Evolutionary conservation across 805 yeast genomes (phyloP).

Genomic region (Zygotorulaspora chibaensis): DNA sequence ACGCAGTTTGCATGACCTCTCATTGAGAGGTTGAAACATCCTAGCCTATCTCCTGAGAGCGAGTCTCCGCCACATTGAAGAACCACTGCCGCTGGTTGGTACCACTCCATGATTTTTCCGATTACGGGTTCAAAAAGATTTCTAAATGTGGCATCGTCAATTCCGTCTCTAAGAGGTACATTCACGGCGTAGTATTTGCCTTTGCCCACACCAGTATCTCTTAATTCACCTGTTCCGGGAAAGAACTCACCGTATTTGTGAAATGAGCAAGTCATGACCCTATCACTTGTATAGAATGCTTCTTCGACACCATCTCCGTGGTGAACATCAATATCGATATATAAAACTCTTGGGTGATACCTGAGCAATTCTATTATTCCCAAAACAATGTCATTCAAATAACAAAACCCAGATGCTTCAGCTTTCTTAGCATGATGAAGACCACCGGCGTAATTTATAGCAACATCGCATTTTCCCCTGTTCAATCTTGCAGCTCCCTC

Average conservation of each 20-base stretch:
- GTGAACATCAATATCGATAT: conserved; percentile 91
- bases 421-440: conserved; percentile 93
- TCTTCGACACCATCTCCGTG: conserved; percentile 99
- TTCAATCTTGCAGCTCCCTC: conserved; percentile 87
- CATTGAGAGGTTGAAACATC: conserved; percentile 89
- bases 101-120: conserved; percentile 85
- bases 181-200: conserved; percentile 87
- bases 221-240: conserved; percentile 94
- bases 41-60: conserved; percentile 85
- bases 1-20: conserved; percentile 96
- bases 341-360: conserved; percentile 87
- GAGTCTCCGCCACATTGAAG: conserved; percentile 98
- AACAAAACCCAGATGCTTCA: conserved; percentile 94
- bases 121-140: conserved; percentile 75
- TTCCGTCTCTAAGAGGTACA: conserved; percentile 92
- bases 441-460: conserved; percentile 96
- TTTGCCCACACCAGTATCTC: conserved; percentile 82
- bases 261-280: conserved; percentile 95
- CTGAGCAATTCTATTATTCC: conserved; percentile 80
- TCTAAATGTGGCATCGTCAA: conserved; percentile 84
- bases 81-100: conserved; percentile 89
- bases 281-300: conserved; percentile 89
- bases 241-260: conserved; percentile 95
- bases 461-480: conserved; percentile 85
- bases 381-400: conserved; percentile 88